Conservation (phyloP, 2,329 filamentous ascomycete species). For the Penicillium sp. region DNA sequence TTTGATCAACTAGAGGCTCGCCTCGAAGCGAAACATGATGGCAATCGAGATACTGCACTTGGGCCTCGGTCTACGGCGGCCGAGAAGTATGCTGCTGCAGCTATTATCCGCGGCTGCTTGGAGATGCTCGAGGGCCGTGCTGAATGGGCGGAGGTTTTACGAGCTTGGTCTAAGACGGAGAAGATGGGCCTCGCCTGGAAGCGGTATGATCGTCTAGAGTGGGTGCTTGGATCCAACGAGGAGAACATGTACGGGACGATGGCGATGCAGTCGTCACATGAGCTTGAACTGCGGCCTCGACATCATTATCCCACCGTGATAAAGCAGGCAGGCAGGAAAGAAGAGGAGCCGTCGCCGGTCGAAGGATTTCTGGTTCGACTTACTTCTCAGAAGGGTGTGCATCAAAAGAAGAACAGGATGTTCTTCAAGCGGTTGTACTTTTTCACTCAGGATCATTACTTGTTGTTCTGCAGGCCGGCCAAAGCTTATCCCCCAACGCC, state of each 20-base stretch:
- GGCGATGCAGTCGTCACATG: conserved; percentile 61
- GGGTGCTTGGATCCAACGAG: conserved; percentile 62
- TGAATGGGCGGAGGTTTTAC: conserved; percentile 57
- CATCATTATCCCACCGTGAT: conserved; percentile 57
- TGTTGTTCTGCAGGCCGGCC: conserved; percentile 58
- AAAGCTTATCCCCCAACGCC: conserved; percentile 56
- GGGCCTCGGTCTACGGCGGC: conserved; percentile 36
- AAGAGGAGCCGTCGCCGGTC: conserved; percentile 57
- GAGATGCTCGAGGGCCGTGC: conserved; percentile 52
- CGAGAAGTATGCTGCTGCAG: conserved; percentile 52
- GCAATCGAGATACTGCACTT: conserved; percentile 44
- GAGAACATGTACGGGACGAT: conserved; percentile 65
- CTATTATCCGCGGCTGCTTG: conserved; percentile 56
- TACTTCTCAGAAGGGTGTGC: conserved; percentile 58
- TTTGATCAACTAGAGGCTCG: conserved; percentile 51
- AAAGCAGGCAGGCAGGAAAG: conserved; percentile 33
- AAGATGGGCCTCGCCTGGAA: conserved; percentile 64
- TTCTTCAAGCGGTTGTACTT: conserved; percentile 64
- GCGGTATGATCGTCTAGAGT: conserved; percentile 63
- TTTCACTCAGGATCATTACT: conserved; percentile 57
- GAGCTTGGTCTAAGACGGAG: conserved; percentile 54
- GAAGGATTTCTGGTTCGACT: conserved; percentile 63
- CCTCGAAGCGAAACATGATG: conserved; percentile 34
- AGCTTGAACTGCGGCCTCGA: conserved; percentile 61
- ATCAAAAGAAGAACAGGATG: conserved; percentile 55